Percentiles rank a stretch among this genome's conserved stretches.
These are phyloP conservation scores for Tillandsia fasciculata DNA, from an alignment of 176 grass and related monocot genomes.

Conservation along the genomic window DNA sequence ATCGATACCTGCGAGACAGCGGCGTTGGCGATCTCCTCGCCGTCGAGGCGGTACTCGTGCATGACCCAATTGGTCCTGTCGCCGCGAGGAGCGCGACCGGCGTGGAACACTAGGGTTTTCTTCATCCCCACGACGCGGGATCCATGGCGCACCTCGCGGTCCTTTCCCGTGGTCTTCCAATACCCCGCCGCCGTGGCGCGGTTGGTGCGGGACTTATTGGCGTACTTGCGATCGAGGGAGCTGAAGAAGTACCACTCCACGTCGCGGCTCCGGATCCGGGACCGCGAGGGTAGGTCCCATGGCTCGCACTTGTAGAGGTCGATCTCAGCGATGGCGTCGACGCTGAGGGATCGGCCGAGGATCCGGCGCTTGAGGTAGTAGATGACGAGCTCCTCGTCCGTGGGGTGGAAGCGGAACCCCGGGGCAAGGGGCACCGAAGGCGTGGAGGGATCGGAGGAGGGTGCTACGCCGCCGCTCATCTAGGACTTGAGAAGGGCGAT, in stretches of 20 bases:
- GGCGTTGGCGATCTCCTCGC: neutral
- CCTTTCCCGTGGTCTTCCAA: conserved; percentile 99
- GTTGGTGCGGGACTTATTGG: conserved; percentile 61
- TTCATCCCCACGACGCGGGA: conserved; percentile 61
- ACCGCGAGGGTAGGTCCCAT: conserved; percentile 70
- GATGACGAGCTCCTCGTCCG: conserved; percentile 53
- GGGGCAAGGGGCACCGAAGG: conserved; percentile 39
- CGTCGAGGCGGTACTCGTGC: neutral
- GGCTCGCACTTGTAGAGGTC: conserved; percentile 91
- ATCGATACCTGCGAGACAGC: conserved; percentile 20
- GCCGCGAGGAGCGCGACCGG: conserved; percentile 69
- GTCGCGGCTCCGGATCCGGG: conserved; percentile 85
- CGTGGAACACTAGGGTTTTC: conserved; percentile 95
- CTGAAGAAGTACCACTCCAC: conserved; percentile 97
- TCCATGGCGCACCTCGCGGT: conserved; percentile 59
- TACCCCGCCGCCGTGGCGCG: conserved; percentile 70
- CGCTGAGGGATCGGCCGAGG: conserved; percentile 36
- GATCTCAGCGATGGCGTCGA: conserved; percentile 85
- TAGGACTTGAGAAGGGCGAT: neutral
- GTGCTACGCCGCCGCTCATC: neutral
- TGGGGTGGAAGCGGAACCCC: conserved; percentile 45
- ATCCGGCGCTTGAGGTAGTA: conserved; percentile 86
- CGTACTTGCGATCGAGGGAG: conserved; percentile 66
- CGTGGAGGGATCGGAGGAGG: conserved; percentile 13
- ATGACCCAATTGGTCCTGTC: conserved; percentile 43